phyloP scores from a whole-genome alignment of 2,329 filamentous ascomycete species.

The Colletotrichum kahawae region DNA sequence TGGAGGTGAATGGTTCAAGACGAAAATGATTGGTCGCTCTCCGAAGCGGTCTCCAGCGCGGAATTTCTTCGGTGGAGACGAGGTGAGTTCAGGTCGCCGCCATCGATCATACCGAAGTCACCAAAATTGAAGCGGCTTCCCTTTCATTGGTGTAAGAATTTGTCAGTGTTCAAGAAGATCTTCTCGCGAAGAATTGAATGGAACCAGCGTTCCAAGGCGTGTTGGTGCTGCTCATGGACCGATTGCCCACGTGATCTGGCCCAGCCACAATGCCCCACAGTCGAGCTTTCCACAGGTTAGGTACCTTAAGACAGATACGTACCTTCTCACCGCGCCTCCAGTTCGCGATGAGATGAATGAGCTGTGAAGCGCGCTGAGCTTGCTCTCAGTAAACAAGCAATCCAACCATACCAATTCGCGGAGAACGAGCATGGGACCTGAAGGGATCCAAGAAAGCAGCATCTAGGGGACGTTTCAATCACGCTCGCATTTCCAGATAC shows the following conservation, averaged over 20 bases:
- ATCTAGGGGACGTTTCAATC: background rate
- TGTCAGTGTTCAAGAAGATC: background rate
- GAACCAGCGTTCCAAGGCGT: background rate
- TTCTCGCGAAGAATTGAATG: background rate
- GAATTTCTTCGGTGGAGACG: slow-evolving; percentile 3
- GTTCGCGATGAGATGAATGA: slow-evolving; percentile 1
- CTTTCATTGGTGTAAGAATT: background rate
- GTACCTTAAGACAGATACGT: background rate
- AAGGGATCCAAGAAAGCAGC: background rate
- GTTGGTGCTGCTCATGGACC: background rate
- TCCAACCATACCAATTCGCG: background rate
- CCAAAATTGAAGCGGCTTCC: background rate
- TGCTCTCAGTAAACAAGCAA: background rate
- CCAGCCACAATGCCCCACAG: background rate
- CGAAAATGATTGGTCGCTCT: background rate
- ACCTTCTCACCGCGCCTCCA: slow-evolving; percentile 1
- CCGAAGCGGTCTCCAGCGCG: background rate
- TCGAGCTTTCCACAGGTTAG: background rate
- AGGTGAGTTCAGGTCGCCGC: background rate
- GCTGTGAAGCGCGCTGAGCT: background rate
- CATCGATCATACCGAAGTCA: background rate
- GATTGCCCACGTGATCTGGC: background rate
- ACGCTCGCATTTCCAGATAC: background rate
- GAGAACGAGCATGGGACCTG: slow-evolving; percentile 1
- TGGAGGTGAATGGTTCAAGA: background rate